Base-by-base conservation (phyloP, 2,329 filamentous ascomycete species). In the Xylaria sp. region DNA sequence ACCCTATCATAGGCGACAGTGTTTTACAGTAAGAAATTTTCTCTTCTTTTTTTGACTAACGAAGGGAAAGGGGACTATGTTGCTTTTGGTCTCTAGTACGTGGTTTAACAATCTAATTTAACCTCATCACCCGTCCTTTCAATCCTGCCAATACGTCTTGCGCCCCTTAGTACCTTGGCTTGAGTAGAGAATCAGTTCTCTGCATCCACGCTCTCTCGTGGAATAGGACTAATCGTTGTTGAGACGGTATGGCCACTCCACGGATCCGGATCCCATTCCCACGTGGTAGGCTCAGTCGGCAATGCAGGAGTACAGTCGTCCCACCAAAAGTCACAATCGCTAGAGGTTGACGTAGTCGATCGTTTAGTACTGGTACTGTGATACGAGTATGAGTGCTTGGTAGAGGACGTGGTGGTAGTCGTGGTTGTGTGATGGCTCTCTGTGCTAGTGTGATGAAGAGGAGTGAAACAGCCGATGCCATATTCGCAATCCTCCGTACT, bases 311-410 rank as follows among this genome's bases (percentile, higher is more conserved):
- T 52, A 18, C 49, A 52, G 23, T 52, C 49, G 6, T 52, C 49
- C 18, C 10, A 52, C 49, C 12, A 31, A 13, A 18, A 18, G 8
- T 52, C 20, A n/a, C 49, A 52, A 3, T 52, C 49, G 10, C 23
- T 52, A 31, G 49, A 31, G 12, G 49, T 52, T n/a, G 64, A 62
- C n/a, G 57, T 58, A 13, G 39, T 54, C 10, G 63, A 18, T 57
- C 49, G 61, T n/a, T 56, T 52, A 18, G 60, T 67, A 10, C 61
- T 54, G 23, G 60, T 70, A 15, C 39, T 36, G 39, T 12, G 54
- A 48, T 71, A 70, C 54, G 67, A 71, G 28, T 70, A 70, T 1
- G 64, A 52, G 43, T 64, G 58, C 52, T 46, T 46, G 6, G 65
- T 9, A 10, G 33, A 36, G 8, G 33, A 36, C 1, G 33, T 36